phyloP scores from a whole-genome alignment of 2,329 filamentous ascomycete genomes.

The Aspergillus melleus region DNA sequence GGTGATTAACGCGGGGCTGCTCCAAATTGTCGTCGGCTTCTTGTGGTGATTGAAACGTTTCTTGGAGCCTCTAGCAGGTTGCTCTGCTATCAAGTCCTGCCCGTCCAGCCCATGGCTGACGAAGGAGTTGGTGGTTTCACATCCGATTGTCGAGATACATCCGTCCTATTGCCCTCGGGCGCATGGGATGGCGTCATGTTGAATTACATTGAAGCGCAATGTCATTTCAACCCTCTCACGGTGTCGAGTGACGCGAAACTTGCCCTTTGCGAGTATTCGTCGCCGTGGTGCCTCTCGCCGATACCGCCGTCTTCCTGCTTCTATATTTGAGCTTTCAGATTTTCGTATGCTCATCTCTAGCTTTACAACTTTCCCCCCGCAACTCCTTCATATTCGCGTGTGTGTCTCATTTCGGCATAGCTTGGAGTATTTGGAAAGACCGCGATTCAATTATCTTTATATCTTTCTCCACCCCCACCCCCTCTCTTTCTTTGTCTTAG shows the following conservation, averaged over 20 bases:
- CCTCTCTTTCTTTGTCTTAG: conserved; percentile 16
- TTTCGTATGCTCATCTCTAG: conserved; percentile 7
- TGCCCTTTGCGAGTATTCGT: background rate
- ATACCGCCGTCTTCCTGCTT: background rate
- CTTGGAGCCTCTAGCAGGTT: conserved; percentile 5
- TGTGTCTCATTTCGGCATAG: conserved; percentile 30
- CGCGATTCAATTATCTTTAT: conserved; percentile 17
- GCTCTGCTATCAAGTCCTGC: conserved; percentile 1
- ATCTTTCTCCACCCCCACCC: conserved; percentile 12
- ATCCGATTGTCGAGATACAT: background rate
- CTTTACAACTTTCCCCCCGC: conserved; percentile 9
- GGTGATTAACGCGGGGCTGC: conserved; percentile 15
- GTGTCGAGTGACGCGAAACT: background rate
- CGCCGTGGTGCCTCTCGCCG: background rate
- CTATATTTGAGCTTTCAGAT: conserved; percentile 7
- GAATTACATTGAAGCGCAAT: background rate
- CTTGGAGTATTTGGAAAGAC: conserved; percentile 34
- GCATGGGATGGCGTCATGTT: background rate
- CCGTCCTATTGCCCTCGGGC: background rate
- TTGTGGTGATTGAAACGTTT: conserved; percentile 19
- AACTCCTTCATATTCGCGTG: conserved; percentile 12
- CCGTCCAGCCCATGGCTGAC: background rate
- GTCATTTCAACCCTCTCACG: background rate
- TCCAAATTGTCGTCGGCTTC: conserved; percentile 14
- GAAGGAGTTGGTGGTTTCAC: background rate